A percentile compares a stretch with the other conserved stretches of the same genome.
phyloP scores from a whole-genome alignment of 73 alveolate genomes.

The Paramecium primaurelia region DNA sequence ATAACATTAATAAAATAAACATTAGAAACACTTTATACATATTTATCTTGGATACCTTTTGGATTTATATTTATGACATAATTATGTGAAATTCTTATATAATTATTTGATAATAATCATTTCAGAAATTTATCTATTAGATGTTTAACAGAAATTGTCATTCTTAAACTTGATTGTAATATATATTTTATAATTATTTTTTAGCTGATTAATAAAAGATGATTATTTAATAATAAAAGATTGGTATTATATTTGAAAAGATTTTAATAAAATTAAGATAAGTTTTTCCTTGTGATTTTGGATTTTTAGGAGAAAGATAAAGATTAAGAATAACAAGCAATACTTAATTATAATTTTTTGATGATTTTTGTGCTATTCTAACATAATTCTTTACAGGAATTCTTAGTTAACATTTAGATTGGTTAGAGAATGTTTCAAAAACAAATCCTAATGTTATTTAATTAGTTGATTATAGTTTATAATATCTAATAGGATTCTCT shows the following conservation, averaged over 20 bases:
- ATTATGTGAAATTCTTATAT: constrained; percentile 45
- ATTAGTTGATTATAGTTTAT: constrained; percentile 37
- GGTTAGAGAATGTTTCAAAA: constrained; percentile 53
- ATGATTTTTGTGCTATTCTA: constrained; percentile 8
- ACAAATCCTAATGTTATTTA: not conserved
- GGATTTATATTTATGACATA: constrained; percentile 81
- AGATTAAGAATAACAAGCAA: constrained; percentile 44
- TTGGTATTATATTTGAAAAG: constrained; percentile 72
- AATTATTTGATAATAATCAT: constrained; percentile 30
- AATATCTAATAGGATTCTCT: constrained; percentile 69
- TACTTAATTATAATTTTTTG: constrained; percentile 22
- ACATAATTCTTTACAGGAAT: constrained; percentile 46
- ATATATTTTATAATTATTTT: not conserved
- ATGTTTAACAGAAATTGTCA: constrained; percentile 57
- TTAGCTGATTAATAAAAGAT: constrained; percentile 3
- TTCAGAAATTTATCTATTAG: constrained; percentile 42
- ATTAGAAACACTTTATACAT: constrained; percentile 74
- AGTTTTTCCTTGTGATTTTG: constrained; percentile 63
- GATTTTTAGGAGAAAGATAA: constrained; percentile 31
- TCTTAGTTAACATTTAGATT: constrained; percentile 44
- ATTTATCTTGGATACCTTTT: constrained; percentile 79
- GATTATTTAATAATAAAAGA: constrained; percentile 62
- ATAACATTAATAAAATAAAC: constrained; percentile 66
- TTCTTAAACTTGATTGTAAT: constrained; percentile 10
- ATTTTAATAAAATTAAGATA: constrained; percentile 67